Base-by-base conservation (phyloP, 345 rosid species). In the Lumnitzera racemosa region DNA sequence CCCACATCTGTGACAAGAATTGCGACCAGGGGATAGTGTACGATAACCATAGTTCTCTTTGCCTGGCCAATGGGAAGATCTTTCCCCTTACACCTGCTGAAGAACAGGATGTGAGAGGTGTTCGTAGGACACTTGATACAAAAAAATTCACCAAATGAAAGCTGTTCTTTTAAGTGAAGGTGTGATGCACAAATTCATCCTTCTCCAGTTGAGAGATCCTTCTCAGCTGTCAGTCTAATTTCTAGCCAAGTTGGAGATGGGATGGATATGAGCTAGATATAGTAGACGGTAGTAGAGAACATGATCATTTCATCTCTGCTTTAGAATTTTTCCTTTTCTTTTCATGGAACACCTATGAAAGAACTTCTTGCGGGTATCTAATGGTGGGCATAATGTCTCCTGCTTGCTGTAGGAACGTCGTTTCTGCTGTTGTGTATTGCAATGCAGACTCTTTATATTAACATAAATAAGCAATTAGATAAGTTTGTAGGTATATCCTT, bases 1-100 rank as follows among this genome's bases (percentile, higher is more conserved):
- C 96, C 59, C 97, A 94, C 79, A 88, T 94, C 76, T 94, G 99
- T 71, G 99, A 94, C 96, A 90, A 90, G 91, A 90, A 94, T 70
- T 94, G 99, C 79, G 72, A 94, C 81, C 99, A 90, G 95, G 52
- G 97, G 75, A 94, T 94, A 72, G 72, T 94, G 78, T 94, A 90
- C 70, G 99, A 94, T 79, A 94, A 94, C 67, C 96, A 90, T 68
- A 86, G 75, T 74, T 94, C 95, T 54, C 63, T 94, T 63, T 94
- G 99, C 87, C 90, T 87, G 15, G 99, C 86, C 10, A 94, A 97
- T 51, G 68, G 95, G 61, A 74, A 73, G 76, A 63, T 94, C 57
- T 88, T 86, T 69, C 97, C 97, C 59, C 88, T 94, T 55, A 68
- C 97, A 0, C 74, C 70, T 8, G 73, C 65, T 24, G 99, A 90